A percentile compares a stretch with the other conserved stretches of the same genome.
Conservation (phyloP, 108 stramenopile genomes). For the Nitzschia inconspicua region DNA sequence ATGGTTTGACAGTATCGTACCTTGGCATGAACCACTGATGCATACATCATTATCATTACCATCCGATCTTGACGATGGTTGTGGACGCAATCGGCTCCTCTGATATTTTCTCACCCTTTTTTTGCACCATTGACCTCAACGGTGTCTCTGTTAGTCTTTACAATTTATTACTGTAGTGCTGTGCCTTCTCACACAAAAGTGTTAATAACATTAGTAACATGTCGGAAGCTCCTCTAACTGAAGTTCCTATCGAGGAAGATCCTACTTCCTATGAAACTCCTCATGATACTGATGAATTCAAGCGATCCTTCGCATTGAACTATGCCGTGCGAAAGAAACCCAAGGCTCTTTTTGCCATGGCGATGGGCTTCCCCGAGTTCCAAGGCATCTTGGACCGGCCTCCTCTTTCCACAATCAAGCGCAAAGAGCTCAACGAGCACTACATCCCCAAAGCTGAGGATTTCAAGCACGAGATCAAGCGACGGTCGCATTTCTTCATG, state of each 20-base stretch:
- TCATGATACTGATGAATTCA: slow-evolving; percentile 21
- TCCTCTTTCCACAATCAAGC: slow-evolving; percentile 26
- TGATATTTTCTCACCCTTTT: too few relatives aligned
- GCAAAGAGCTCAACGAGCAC: slow-evolving; percentile 30
- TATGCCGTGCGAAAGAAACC: slow-evolving; percentile 19
- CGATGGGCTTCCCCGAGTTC: slow-evolving; percentile 24
- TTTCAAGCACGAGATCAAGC: slow-evolving; percentile 31
- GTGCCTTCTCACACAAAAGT: too few relatives aligned
- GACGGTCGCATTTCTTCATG: slow-evolving; percentile 30
- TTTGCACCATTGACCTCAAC: too few relatives aligned
- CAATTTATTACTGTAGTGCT: too few relatives aligned
- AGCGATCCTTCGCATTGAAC: slow-evolving; percentile 27
- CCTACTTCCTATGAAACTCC: slow-evolving; percentile 6
- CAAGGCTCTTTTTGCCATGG: slow-evolving; percentile 28
- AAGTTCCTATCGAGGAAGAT: slow-evolving; percentile 5
- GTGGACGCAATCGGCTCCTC: too few relatives aligned
- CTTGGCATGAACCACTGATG: too few relatives aligned
- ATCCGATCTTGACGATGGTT: too few relatives aligned
- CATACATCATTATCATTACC: too few relatives aligned
- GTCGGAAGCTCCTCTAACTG: too few relatives aligned
- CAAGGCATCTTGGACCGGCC: slow-evolving; percentile 27
- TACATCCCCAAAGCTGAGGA: slow-evolving; percentile 32
- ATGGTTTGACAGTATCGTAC: too few relatives aligned
- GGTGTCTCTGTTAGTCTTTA: too few relatives aligned
- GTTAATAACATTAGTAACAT: too few relatives aligned